Evolutionary conservation across 768 basidiomycete species (phyloP).

Genomic region (Postia placenta): DNA sequence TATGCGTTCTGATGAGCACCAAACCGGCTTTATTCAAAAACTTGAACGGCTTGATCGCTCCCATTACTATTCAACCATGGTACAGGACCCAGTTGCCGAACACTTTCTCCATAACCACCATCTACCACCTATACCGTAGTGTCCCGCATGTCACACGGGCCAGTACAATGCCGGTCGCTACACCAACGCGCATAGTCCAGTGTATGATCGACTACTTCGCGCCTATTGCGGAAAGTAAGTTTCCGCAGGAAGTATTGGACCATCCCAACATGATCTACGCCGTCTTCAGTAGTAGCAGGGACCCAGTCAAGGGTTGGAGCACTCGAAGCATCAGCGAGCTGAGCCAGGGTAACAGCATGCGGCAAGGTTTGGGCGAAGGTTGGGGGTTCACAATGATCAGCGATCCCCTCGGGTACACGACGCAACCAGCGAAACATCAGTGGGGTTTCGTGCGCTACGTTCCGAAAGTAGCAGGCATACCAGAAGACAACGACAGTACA

Average conservation of each 20-base stretch:
- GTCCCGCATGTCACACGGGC: background rate
- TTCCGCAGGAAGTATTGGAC: background rate
- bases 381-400: background rate
- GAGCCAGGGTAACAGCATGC: background rate
- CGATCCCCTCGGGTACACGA: background rate
- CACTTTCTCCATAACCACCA: conserved; percentile 16
- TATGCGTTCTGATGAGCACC: conserved; percentile 18
- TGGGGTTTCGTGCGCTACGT: background rate
- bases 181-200: background rate
- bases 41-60: conserved; percentile 23
- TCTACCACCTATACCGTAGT: conserved; percentile 1
- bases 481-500: no score
- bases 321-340: background rate
- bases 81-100: conserved; percentile 4
- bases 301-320: background rate
- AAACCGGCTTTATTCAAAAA: conserved; percentile 23
- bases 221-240: background rate
- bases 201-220: background rate
- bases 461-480: background rate
- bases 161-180: background rate
- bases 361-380: background rate
- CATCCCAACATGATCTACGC: background rate
- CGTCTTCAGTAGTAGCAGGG: background rate
- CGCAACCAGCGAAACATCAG: background rate
- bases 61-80: conserved; percentile 10